A percentile compares a stretch with the other conserved stretches of the same genome.
Evolutionary conservation across 257 asterid genomes (phyloP).

Genomic region (Plantago elongata): DNA sequence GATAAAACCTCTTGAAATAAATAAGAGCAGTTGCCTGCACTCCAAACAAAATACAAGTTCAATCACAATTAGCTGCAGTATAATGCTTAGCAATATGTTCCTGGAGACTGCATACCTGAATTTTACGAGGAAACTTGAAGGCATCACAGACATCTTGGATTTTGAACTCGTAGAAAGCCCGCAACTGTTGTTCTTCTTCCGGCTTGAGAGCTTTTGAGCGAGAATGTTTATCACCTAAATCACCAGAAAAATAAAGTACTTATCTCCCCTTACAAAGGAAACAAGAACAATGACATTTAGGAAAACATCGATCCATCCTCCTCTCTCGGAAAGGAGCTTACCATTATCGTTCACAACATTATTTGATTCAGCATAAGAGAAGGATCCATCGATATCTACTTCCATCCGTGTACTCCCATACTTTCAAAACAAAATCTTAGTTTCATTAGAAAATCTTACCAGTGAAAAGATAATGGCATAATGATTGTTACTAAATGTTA

Average conservation of each 20-base stretch:
- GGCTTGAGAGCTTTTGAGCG: constrained; percentile 77
- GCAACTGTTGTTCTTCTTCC: constrained; percentile 81
- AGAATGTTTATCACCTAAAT: constrained; percentile 73
- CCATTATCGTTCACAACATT: constrained; percentile 46
- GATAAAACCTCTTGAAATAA: constrained; percentile 90
- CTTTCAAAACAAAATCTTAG: constrained; percentile 42
- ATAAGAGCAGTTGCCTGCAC: constrained; percentile 95
- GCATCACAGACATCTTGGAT: constrained; percentile 98
- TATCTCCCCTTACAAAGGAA: constrained; percentile 16
- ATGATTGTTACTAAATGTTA: background rate
- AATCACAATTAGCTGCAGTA: constrained; percentile 14
- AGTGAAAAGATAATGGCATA: constrained; percentile 14
- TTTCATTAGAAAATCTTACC: constrained; percentile 20
- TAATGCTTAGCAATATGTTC: constrained; percentile 14
- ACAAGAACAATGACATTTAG: constrained; percentile 11
- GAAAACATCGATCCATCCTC: constrained; percentile 7
- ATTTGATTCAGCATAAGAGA: constrained; percentile 64
- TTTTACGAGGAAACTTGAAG: constrained; percentile 91
- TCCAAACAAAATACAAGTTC: constrained; percentile 21
- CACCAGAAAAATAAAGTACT: constrained; percentile 17
- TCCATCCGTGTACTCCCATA: constrained; percentile 86
- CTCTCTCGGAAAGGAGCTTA: constrained; percentile 26
- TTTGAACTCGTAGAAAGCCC: constrained; percentile 90
- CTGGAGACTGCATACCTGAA: constrained; percentile 53
- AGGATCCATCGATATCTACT: constrained; percentile 86